Conservation (phyloP, 2,329 filamentous ascomycete species). For the Colletotrichum tanaceti region DNA sequence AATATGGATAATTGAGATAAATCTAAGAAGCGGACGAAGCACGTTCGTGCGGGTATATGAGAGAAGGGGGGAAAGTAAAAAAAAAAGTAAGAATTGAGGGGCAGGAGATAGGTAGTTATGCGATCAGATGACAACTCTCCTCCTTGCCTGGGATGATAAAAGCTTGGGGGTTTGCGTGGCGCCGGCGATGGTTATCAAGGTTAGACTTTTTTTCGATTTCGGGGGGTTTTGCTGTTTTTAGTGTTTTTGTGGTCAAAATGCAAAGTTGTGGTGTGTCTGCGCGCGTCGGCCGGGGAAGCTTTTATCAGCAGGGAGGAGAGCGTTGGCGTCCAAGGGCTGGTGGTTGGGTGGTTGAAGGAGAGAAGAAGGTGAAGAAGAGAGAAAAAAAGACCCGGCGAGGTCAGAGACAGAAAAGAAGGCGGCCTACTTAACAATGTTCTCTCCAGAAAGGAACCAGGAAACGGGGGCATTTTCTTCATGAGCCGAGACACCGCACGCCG, state of each 20-base stretch:
- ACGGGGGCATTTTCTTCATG: constrained; percentile 34
- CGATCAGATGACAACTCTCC: constrained; percentile 35
- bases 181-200: constrained; percentile 27
- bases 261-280: neutral
- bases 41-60: constrained; percentile 10
- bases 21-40: constrained; percentile 6
- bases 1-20: too few relatives aligned
- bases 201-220: constrained; percentile 5
- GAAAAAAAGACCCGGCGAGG: neutral
- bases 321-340: constrained; percentile 1
- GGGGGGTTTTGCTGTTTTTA: neutral
- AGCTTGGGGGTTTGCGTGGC: constrained; percentile 12
- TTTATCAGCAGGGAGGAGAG: constrained; percentile 40
- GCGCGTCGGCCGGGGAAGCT: constrained; percentile 6
- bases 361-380: neutral
- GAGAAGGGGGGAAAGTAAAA: neutral
- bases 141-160: constrained; percentile 36
- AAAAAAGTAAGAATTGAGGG: too few relatives aligned
- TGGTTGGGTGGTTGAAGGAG: constrained; percentile 25
- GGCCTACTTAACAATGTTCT: constrained; percentile 28
- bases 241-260: neutral
- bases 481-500: constrained; percentile 31
- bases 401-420: constrained; percentile 7
- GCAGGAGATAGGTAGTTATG: constrained; percentile 2
- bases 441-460: constrained; percentile 10